Evolutionary conservation across 2,329 filamentous ascomycete genomes (phyloP).

Genomic region (Penicillium sp.): DNA sequence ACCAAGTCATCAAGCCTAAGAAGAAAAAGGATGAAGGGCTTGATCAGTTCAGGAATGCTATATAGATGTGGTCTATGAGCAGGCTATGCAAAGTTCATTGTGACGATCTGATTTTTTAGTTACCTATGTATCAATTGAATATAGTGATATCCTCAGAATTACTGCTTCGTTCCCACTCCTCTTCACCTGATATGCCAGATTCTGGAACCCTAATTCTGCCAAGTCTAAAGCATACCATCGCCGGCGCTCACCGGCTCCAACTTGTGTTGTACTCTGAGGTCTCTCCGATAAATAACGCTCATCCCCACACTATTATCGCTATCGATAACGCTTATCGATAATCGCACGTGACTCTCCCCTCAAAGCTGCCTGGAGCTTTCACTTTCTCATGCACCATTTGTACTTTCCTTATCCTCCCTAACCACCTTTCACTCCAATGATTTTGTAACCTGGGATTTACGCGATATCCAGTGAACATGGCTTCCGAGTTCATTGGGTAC

Average conservation of each 20-base stretch:
- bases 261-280: too few species aligned
- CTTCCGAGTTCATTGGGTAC: slow-evolving; percentile 67
- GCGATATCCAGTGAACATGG: slow-evolving; percentile 47
- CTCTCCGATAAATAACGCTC: neutral
- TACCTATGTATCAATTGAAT: slow-evolving; percentile 2
- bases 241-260: too few species aligned
- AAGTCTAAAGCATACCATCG: too few species aligned
- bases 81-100: neutral
- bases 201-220: too few species aligned
- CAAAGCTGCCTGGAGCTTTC: slow-evolving; percentile 19
- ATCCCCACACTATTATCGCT: neutral
- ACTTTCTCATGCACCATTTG: slow-evolving; percentile 9
- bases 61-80: slow-evolving; percentile 25
- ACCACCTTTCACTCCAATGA: neutral
- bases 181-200: neutral
- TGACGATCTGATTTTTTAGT: slow-evolving; percentile 1
- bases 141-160: slow-evolving; percentile 6
- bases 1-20: slow-evolving; percentile 45
- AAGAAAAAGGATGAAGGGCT: slow-evolving; percentile 19
- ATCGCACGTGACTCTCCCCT: slow-evolving; percentile 21
- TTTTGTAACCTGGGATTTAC: neutral
- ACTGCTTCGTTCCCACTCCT: neutral
- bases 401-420: neutral
- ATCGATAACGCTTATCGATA: slow-evolving; percentile 23
- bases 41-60: slow-evolving; percentile 46